Conservation (phyloP, 441 rosid genomes). For the Brassica hybrid region DNA sequence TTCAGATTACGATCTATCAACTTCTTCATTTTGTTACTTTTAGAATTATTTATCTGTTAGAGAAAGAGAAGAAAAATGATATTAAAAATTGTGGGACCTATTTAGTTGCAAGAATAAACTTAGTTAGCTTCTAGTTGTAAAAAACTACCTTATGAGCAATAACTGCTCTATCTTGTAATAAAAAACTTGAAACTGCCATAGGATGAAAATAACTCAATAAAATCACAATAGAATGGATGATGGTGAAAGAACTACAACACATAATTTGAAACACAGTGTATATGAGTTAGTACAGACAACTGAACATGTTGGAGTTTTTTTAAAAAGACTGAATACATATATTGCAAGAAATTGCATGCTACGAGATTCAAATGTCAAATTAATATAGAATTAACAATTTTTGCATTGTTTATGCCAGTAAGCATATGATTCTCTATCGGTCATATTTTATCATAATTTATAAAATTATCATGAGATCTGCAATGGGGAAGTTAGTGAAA, state of each 20-base stretch:
- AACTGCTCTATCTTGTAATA: neutral
- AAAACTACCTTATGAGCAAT: neutral
- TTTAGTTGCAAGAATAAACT: no score
- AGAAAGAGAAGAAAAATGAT: no score
- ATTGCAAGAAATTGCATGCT: neutral
- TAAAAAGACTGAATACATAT: neutral
- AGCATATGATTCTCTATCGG: neutral
- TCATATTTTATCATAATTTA: neutral
- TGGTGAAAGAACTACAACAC: neutral
- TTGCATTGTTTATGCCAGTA: neutral
- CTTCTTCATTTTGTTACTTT: no score
- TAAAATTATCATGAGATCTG: conserved; percentile 18
- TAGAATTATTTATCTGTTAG: no score
- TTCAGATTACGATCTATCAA: no score
- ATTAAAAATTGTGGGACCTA: no score
- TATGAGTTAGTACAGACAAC: neutral
- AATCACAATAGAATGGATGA: neutral
- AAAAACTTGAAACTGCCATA: neutral
- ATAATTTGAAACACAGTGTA: neutral
- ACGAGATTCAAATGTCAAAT: neutral
- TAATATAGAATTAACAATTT: neutral
- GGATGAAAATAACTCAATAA: neutral
- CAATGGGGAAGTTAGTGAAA: conserved; percentile 18
- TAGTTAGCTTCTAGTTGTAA: neutral
- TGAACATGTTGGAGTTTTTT: neutral